Evolutionary conservation across 345 rosid species (phyloP).

Genomic region (Nasturtium officinale): DNA sequence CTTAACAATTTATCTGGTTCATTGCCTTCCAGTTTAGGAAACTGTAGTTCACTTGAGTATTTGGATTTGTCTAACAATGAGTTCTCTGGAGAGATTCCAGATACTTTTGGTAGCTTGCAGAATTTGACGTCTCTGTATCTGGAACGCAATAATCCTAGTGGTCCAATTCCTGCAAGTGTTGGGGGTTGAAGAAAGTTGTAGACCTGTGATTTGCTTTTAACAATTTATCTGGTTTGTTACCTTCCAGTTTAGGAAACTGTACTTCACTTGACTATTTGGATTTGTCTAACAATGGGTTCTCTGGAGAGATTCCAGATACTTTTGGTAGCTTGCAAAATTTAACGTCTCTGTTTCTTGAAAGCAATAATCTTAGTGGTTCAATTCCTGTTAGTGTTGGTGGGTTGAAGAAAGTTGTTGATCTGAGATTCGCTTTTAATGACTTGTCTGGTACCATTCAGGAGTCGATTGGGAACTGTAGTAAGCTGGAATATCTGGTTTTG

Average conservation of each 20-base stretch:
- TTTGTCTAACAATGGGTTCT: constrained; percentile 57
- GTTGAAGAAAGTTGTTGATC: constrained; percentile 42
- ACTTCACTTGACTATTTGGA: constrained; percentile 49
- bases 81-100: no score
- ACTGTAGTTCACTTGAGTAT: no score
- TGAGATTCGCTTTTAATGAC: constrained; percentile 47
- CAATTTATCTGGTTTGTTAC: constrained; percentile 53
- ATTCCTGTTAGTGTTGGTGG: constrained; percentile 61
- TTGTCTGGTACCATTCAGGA: constrained; percentile 65
- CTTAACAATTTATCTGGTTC: no score
- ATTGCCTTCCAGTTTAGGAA: no score
- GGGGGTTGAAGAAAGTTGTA: no score
- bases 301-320: constrained; percentile 55
- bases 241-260: constrained; percentile 56
- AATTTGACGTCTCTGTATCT: no score
- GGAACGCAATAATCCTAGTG: no score
- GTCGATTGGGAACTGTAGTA: constrained; percentile 61
- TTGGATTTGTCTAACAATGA: no score
- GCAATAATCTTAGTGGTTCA: constrained; percentile 58
- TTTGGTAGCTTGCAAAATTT: constrained; percentile 48
- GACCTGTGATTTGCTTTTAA: constrained; percentile 17
- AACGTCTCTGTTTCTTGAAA: constrained; percentile 38
- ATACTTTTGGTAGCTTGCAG: no score
- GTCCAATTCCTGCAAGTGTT: no score
- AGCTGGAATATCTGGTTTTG: constrained; percentile 50